Base-by-base conservation (phyloP, 2,329 filamentous ascomycete species). In the Ambrosiella cleistominuta region DNA sequence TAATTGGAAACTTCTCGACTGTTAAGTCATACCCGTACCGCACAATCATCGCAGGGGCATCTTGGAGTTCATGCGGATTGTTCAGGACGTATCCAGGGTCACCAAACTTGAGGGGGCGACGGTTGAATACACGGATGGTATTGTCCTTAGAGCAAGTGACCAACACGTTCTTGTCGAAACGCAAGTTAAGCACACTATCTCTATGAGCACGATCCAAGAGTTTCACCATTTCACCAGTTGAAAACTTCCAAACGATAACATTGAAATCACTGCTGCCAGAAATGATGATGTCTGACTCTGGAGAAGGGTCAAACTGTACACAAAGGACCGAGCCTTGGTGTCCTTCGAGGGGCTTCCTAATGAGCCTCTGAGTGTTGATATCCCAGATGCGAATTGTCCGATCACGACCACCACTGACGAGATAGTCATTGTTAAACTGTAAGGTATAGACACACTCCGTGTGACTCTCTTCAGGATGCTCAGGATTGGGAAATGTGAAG, bases 81-180 rank as follows among this genome's bases (percentile, higher is more conserved):
- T 63, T 57, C 1, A 64, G 65, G 1, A 69, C 69, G 67, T 82
- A 83, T 6, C 80, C 81, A 2, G 75, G 62, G 39, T 83, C 79
- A 19, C 79, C 79, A 49, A 76, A 73, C 38, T 72, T 72, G n/a
- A 95, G 72, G 15, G 81, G 75, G 15, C 74, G 77, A 4, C 93
- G 82, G 68, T 91, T 97, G 79, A 95, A 98, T 15, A 98, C 83
- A 69, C 96, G 96, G 74, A 98, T 95, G 0, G 85, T 85, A 69
- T 90, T 94, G 69, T 98, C 93, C 68, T 98, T 98, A 54, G 91
- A 97, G 66, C 93, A 97, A 0, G 93, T 98, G 11, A 97, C 88
- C 3, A 98, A 76, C 62, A 94, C 94, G 7, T 88, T 81, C 63
- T 88, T 84, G 66, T 97, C 90, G 64, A 97, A 98, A 61, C 87